Evolutionary conservation across 352 stramenopile species (phyloP), one percentile per base, ranked within the genome.

Genomic region (Phytophthora sansomeana): DNA sequence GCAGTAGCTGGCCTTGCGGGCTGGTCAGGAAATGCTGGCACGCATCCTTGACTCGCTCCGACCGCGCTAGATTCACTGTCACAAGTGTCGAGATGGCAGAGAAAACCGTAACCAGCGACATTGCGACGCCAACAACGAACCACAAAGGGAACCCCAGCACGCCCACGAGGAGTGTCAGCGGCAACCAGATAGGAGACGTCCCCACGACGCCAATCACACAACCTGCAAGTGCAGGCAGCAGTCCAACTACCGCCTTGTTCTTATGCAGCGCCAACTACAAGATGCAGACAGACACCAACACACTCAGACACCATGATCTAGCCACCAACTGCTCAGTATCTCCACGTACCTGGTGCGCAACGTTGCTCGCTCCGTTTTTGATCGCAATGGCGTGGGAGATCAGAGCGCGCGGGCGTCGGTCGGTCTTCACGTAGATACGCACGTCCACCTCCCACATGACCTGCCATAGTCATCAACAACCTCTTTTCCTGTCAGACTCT

Each of bases 111-210:
- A 88, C 43, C 0, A 92, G 50, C n/a, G 74, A 72, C n/a, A 71
- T 62, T 4, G 54, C 79, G 3, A 87, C 58, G 10, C 47, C 73
- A 30, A 86, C 41, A 8, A 92, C 73, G 6, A 88, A 50, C 80
- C 84, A 91, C n/a, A 89, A 26, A 11, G 83, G 81, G 38, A 85
- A 85, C 8, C 82, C 82, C 38, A 91, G 60, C 46, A 92, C 48
- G 24, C 73, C 81, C 11, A 91, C 55, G 1, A 90, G 29, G 6
- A 92, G 33, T 16, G 76, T 83, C 26, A 92, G 29, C 5, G 83
- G 80, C 6, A 90, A 55, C 83, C 81, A 92, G 8, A 90, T 39
- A 16, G 81, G 83, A 35, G 80, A 74, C 1, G 80, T 87, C 35
- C 67, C 71, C 1, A 80, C 41, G 30, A 90, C 47, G 11, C 81